Percentiles rank a stretch among this genome's conserved stretches.
Conservation (phyloP, 495 filamentous ascomycete genomes). For the Penicillium atrosanguineum region DNA sequence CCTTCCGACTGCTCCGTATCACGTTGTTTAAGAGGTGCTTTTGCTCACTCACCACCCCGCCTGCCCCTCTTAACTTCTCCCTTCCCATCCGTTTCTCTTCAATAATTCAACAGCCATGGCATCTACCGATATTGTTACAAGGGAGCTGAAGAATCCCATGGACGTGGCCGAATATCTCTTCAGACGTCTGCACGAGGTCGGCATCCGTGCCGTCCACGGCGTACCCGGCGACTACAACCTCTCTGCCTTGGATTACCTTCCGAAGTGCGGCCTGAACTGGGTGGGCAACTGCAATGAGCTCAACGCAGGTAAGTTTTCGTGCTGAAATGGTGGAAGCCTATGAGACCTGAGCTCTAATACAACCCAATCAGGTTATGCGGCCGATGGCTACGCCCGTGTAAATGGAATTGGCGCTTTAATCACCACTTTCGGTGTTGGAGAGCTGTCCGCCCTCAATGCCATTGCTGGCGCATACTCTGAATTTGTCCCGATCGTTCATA, state of each 20-base stretch:
- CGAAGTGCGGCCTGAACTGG: constrained; percentile 58
- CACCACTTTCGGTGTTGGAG: constrained; percentile 70
- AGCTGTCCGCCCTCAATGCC: constrained; percentile 67
- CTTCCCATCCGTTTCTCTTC: background rate
- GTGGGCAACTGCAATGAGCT: constrained; percentile 74
- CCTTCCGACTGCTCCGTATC: constrained; percentile 10
- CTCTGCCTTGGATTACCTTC: constrained; percentile 60
- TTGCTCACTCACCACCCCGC: background rate
- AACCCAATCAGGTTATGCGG: constrained; percentile 56
- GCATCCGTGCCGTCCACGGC: constrained; percentile 60
- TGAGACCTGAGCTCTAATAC: background rate
- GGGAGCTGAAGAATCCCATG: constrained; percentile 53
- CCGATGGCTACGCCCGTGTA: constrained; percentile 69
- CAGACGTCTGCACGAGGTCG: constrained; percentile 59
- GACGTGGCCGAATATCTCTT: constrained; percentile 63
- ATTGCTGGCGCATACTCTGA: constrained; percentile 64
- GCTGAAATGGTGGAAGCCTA: background rate
- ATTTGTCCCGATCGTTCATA: constrained; percentile 61
- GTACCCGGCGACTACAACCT: constrained; percentile 61
- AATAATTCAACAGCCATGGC: constrained; percentile 25
- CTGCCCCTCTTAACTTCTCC: background rate
- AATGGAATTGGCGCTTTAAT: constrained; percentile 64
- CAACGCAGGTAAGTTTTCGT: constrained; percentile 53
- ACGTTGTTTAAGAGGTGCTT: constrained; percentile 1
- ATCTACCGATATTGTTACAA: constrained; percentile 52